Evolutionary conservation across 495 filamentous ascomycete species (phyloP), one percentile per base, ranked within the genome.

Genomic region (Gamarada debralockiae): DNA sequence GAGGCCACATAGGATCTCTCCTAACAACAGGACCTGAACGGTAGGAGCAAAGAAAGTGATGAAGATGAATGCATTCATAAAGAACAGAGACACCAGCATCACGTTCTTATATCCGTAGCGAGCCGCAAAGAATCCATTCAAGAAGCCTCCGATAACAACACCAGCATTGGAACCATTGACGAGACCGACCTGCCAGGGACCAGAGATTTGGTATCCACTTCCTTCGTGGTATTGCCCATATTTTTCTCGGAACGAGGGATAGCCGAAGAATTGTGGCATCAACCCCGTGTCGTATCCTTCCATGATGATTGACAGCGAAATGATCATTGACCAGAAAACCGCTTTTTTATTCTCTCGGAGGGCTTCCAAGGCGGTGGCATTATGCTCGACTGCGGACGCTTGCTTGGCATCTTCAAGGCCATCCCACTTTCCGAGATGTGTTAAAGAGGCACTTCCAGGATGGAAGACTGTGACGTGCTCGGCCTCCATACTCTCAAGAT

Each of bases 1-100:
- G 48, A 91, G 77, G 51, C 86, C 86, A 50, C 81, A 81, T 43
- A 91, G 72, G 31, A 90, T 76, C 60, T 84, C 82, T 22, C 79
- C 86, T 2, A 77, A 79, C 6, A 85, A 68, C 38, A 90, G 72
- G 4, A 81, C 63, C 24, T 77, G 61, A 34, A 86, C 73, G 50
- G 69, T 81, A 4, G 71, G 66, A 20, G 85, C 82, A 36, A 85
- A 86, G 73, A 84, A 81, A 2, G 70, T 65, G 52, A 83, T 71
- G 66, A 78, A 80, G 43, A 81, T 71, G 52, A 80, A 73, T 2
- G 61, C 70, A 31, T 63, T 74, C 44, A 81, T 56, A 23, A 72
- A 52, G 10, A 61, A 53, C 8, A 82, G 67, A 8, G 79, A 83
- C 12, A 67, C 73, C 53, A 90, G 82, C 49, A 89, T 77, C 3